These are phyloP conservation scores for Aspergillus egyptiacus DNA, from an alignment of 495 filamentous ascomycete species.

Conservation along the genomic window DNA sequence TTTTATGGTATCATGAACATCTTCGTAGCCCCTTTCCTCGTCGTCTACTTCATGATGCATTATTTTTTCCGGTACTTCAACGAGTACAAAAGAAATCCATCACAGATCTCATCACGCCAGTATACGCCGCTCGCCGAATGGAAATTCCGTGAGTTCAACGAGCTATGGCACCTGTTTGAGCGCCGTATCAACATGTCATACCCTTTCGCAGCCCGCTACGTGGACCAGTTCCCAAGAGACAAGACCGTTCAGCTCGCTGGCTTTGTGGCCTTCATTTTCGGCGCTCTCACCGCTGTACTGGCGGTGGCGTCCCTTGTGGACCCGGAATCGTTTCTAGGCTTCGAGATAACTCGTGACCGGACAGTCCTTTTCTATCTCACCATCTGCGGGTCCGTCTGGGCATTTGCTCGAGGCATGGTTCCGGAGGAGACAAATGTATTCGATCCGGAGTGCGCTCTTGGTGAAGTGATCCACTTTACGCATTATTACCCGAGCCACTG, in stretches of 20 bases:
- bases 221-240: constrained; percentile 94
- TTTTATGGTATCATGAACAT: constrained; percentile 83
- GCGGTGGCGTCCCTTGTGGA: constrained; percentile 76
- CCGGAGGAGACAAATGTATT: constrained; percentile 86
- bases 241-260: constrained; percentile 77
- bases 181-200: constrained; percentile 90
- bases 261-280: constrained; percentile 81
- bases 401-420: constrained; percentile 67
- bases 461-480: constrained; percentile 82
- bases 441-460: constrained; percentile 83
- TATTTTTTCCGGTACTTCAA: constrained; percentile 93
- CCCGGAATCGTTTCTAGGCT: constrained; percentile 82
- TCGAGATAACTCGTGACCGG: constrained; percentile 80
- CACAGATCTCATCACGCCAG: constrained; percentile 70
- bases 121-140: constrained; percentile 93
- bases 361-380: constrained; percentile 78
- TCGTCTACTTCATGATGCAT: constrained; percentile 73
- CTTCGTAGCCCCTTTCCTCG: constrained; percentile 74
- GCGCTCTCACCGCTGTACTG: constrained; percentile 78
- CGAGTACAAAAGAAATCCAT: constrained; percentile 90
- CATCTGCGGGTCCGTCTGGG: constrained; percentile 71
- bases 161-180: constrained; percentile 85
- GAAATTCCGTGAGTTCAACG: constrained; percentile 99
- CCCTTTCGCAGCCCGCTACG: constrained; percentile 83
- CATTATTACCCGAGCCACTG: constrained; percentile 85